A percentile compares a stretch with the other conserved stretches of the same genome.
Conservation (phyloP, 768 basidiomycete genomes). For the Omphalotus guepiniiformis region DNA sequence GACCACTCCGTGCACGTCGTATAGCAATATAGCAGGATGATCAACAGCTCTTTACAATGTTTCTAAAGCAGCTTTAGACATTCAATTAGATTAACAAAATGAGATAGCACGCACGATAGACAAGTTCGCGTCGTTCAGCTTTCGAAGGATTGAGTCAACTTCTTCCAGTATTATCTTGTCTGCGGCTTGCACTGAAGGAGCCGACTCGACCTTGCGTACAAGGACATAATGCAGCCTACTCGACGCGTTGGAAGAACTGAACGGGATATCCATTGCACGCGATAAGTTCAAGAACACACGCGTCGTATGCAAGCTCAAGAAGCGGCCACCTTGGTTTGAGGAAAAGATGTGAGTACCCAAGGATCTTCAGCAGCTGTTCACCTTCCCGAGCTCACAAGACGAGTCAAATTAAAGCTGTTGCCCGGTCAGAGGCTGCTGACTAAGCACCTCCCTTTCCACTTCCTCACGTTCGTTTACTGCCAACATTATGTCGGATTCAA, state of each 20-base stretch:
- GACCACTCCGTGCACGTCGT: constrained; percentile 43
- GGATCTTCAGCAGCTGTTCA: too few relatives aligned
- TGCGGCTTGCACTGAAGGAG: constrained; percentile 49
- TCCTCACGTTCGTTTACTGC: background rate
- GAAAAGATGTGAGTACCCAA: too few relatives aligned
- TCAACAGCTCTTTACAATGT: constrained; percentile 59
- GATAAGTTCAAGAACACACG: too few relatives aligned
- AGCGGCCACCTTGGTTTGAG: too few relatives aligned
- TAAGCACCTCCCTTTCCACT: too few relatives aligned
- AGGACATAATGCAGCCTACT: constrained; percentile 73
- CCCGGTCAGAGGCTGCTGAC: too few relatives aligned
- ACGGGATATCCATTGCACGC: constrained; percentile 84
- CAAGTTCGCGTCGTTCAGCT: constrained; percentile 45
- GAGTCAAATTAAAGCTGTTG: too few relatives aligned
- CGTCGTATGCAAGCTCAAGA: too few relatives aligned
- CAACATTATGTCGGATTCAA: constrained; percentile 14
- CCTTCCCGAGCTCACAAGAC: too few relatives aligned
- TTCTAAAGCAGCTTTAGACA: constrained; percentile 35
- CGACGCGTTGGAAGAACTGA: constrained; percentile 72
- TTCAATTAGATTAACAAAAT: constrained; percentile 12
- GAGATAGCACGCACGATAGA: constrained; percentile 45
- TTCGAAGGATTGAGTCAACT: constrained; percentile 50
- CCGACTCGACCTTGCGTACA: constrained; percentile 67
- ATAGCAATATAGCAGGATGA: constrained; percentile 68
- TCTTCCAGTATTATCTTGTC: constrained; percentile 61